Base-by-base conservation (phyloP, 108 stramenopile genomes). In the Nannochloropsis salina region DNA sequence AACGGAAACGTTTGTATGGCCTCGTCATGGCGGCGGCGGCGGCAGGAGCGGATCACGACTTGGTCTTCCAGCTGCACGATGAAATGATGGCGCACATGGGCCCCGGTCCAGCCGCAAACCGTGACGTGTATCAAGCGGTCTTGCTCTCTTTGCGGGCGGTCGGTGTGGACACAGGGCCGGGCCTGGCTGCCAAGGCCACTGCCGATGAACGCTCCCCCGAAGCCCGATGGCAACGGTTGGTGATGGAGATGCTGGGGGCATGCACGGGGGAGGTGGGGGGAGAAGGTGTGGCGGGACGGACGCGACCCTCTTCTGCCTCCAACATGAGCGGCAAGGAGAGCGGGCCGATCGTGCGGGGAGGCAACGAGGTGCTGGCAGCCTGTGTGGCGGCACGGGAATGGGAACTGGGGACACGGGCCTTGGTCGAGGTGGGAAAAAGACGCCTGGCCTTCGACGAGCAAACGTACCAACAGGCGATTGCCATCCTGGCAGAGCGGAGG, bases 381-480 rank as follows among this genome's bases (percentile, higher is more conserved):
- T 74, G 61, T 74, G 61, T 74, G 61, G 61, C 61, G 8, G 61
- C 61, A 74, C 15, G 61, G 61, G 61, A 74, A n/a, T 74, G 61
- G 61, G 61, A 74, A n/a, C 61, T 74, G 61, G 61, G 61, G 61
- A 74, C 61, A n/a, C 61, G 61, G 61, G 61, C 61, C 20, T 74
- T 74, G 61, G n/a, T 74, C 1, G 61, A 74, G n/a, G 1, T 74
- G 4, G 61, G 61, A 74, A 74, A 74, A 74, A 15, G 61, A n/a
- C 15, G 61, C 20, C n/a, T 74, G 61, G 61, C 61, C 15, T 74
- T 74, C n/a, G 61, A 74, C n/a, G 61, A 74, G 8, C 61, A 74
- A n/a, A 74, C 61, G 61, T 74, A 74, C 61, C 61, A 74, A 74
- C 61, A 74, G n/a, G 61, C 61, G 61, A 74, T 74, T 74, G 61